phyloP scores from a whole-genome alignment of 805 yeast genomes.

The Lipomyces mesembrius region DNA sequence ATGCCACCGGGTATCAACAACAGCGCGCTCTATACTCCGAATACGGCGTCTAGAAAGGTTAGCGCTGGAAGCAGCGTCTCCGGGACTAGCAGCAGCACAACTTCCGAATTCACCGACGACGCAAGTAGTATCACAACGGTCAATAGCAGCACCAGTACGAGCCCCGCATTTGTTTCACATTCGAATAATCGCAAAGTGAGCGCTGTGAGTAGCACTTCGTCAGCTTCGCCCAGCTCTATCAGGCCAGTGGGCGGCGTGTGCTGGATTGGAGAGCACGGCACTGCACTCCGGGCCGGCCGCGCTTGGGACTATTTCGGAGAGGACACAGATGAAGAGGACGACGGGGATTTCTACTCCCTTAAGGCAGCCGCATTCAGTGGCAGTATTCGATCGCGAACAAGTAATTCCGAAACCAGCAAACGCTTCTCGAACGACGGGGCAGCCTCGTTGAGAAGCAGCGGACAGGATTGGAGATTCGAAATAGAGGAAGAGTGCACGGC shows the following conservation, averaged over 20 bases:
- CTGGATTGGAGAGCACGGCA: slow-evolving; percentile 33
- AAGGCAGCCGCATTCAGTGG: slow-evolving; percentile 9
- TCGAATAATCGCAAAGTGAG: not conserved
- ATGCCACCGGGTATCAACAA: not conserved
- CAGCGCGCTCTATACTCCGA: not conserved
- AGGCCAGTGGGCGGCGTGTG: slow-evolving; percentile 24
- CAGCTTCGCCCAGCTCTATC: not conserved
- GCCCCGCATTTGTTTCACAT: slow-evolving; percentile 6
- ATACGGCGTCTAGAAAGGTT: slow-evolving; percentile 1
- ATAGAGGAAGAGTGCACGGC: slow-evolving; percentile 20
- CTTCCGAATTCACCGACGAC: slow-evolving; percentile 10
- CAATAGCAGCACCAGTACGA: slow-evolving; percentile 3
- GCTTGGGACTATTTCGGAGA: slow-evolving; percentile 9
- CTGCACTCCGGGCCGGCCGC: slow-evolving; percentile 13
- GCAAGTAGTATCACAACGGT: not conserved
- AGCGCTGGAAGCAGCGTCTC: slow-evolving; percentile 7
- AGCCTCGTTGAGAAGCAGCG: slow-evolving; percentile 21
- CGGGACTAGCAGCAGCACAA: not conserved
- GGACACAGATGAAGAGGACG: slow-evolving; percentile 21
- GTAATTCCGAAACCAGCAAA: not conserved
- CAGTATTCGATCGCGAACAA: not conserved
- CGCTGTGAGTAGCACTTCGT: not conserved
- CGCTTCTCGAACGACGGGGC: not conserved
- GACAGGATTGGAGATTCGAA: slow-evolving; percentile 20
- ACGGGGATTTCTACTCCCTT: not conserved